A percentile compares a stretch with the other conserved stretches of the same genome.
phyloP scores from a whole-genome alignment of 208 protist species.

The Phytomonas sp. region DNA sequence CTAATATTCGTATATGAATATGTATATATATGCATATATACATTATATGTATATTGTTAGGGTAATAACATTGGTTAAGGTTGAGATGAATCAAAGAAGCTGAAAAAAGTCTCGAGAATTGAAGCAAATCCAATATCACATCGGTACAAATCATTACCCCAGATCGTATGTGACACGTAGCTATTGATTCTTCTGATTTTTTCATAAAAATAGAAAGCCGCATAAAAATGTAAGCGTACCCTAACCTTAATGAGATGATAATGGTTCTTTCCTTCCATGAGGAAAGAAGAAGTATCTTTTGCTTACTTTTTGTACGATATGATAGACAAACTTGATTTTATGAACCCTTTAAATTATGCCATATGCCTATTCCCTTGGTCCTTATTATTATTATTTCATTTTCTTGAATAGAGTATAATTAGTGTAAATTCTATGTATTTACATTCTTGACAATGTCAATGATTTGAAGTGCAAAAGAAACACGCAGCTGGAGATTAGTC shows the following conservation, averaged over 20 bases:
- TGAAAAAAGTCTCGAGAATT: background rate
- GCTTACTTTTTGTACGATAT: background rate
- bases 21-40: conserved; percentile 5
- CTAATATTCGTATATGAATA: background rate
- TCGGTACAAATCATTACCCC: background rate
- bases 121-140: background rate
- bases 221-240: background rate
- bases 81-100: background rate
- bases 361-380: background rate
- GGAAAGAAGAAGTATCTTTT: background rate
- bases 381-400: background rate
- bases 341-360: background rate
- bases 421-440: background rate
- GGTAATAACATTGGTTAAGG: background rate
- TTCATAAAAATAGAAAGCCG: background rate
- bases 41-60: background rate
- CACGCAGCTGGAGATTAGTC: background rate
- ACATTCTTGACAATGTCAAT: background rate
- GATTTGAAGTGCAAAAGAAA: background rate
- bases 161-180: background rate
- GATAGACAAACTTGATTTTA: background rate
- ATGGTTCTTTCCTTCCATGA: background rate
- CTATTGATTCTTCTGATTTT: background rate
- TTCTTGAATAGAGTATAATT: background rate
- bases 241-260: conserved; percentile 11